Percentiles rank a stretch among this genome's conserved stretches.
phyloP scores from a whole-genome alignment of 2,329 filamentous ascomycete species.

The Diaporthe velutina region DNA sequence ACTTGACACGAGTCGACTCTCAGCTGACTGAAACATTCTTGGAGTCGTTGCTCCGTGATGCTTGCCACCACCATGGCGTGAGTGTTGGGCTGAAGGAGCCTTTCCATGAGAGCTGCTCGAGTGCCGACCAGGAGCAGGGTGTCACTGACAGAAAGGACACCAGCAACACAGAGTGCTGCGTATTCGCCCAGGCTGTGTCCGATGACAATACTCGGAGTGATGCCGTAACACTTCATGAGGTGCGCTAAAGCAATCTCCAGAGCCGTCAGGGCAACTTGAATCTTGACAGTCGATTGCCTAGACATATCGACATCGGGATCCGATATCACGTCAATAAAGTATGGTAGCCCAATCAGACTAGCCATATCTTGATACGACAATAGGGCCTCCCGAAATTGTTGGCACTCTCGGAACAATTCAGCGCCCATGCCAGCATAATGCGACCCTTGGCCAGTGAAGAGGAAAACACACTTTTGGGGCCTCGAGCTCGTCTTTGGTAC shows the following conservation, averaged over 20 bases:
- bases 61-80: constrained; percentile 69
- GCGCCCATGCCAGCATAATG: constrained; percentile 39
- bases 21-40: constrained; percentile 61
- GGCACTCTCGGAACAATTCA: constrained; percentile 30
- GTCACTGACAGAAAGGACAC: constrained; percentile 78
- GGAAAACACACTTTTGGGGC: constrained; percentile 38
- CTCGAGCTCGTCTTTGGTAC: background rate
- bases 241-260: constrained; percentile 56
- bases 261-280: background rate
- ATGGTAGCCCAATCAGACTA: constrained; percentile 38
- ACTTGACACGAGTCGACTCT: constrained; percentile 55
- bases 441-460: constrained; percentile 44
- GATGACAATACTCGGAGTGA: background rate
- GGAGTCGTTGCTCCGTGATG: background rate
- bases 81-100: constrained; percentile 74
- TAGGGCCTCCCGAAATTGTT: constrained; percentile 38
- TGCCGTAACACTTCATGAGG: background rate
- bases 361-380: background rate
- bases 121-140: constrained; percentile 78
- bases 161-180: constrained; percentile 76
- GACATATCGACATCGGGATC: background rate
- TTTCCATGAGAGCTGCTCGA: constrained; percentile 73
- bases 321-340: background rate
- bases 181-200: constrained; percentile 60
- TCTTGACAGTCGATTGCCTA: background rate